Base-by-base conservation (phyloP, 1,284 basidiomycete genomes). In the Athelia psychrophila region DNA sequence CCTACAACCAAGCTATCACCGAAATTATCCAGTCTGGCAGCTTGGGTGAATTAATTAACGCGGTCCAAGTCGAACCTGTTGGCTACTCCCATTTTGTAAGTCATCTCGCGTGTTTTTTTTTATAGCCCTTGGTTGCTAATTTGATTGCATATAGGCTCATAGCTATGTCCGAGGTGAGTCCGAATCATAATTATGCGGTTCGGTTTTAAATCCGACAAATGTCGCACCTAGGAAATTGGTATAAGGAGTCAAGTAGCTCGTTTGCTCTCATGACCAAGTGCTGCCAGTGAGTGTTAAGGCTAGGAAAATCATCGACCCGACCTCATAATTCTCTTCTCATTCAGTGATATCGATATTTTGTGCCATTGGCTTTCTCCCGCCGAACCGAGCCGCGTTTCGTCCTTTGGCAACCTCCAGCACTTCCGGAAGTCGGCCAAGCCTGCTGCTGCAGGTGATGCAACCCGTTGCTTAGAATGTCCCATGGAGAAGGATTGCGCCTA, bases 201-300 rank as follows among this genome's bases (percentile, higher is more conserved):
- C n/a, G n/a, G n/a, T n/a, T n/a, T n/a, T n/a, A n/a, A n/a, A n/a
- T n/a, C n/a, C n/a, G n/a, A n/a, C n/a, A n/a, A n/a, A n/a, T n/a
- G n/a, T n/a, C n/a, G n/a, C n/a, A 18, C n/a, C 38, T 22, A 42
- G 91, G 91, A 8, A 86, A 86, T 63, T 95, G 91, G 92, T 68
- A 73, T 8, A 82, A 74, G 40, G 88, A 94, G 65, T 68, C 73
- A 2, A 72, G 78, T 9, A 86, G 87, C 56, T 86, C 83, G 19
- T 94, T 94, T 64, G 83, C 87, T 10, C 78, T 95, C 46, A 85
- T 95, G 86, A 86, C 91, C 12, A 95, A 95, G 74, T 85, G 84
- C 59, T 94, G 88, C 79, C 91, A 95, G 90, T 91, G 73, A 61
- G 74, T 13, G 5, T 52, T 15, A 30, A 42, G 13, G 16, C 32